Evolutionary conservation across 2,329 filamentous ascomycete species (phyloP).

Genomic region (Xylariaceae sp.): DNA sequence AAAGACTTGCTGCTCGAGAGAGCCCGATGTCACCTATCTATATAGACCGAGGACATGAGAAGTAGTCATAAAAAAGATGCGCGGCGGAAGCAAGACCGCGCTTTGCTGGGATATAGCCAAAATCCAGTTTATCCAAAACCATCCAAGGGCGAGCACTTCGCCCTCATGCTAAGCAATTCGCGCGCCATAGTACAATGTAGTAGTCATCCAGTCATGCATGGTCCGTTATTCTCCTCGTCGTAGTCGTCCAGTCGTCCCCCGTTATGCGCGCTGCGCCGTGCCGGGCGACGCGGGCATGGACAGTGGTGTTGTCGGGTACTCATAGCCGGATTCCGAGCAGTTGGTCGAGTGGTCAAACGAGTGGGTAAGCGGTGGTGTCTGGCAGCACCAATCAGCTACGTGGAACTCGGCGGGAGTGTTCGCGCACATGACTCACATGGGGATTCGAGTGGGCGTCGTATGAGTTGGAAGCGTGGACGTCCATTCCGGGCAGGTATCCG

Average conservation of each 20-base stretch:
- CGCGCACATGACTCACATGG: slow-evolving; percentile 62
- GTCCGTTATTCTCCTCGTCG: too few species aligned
- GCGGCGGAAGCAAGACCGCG: slow-evolving; percentile 3
- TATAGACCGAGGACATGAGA: slow-evolving; percentile 3
- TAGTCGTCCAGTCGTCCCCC: slow-evolving; percentile 3
- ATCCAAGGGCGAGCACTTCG: slow-evolving; percentile 23
- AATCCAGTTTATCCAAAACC: slow-evolving; percentile 7
- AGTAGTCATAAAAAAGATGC: not conserved
- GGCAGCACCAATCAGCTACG: slow-evolving; percentile 42
- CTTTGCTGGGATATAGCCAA: slow-evolving; percentile 4
- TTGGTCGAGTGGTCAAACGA: slow-evolving; percentile 61
- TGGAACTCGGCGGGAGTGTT: slow-evolving; percentile 33
- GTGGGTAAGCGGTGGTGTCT: slow-evolving; percentile 73
- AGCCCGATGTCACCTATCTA: slow-evolving; percentile 11
- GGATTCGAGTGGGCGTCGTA: slow-evolving; percentile 62
- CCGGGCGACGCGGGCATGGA: slow-evolving; percentile 66
- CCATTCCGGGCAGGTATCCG: slow-evolving; percentile 55
- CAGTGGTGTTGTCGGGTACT: slow-evolving; percentile 62
- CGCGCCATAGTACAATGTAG: too few species aligned
- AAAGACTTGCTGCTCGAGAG: too few species aligned
- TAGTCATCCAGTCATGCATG: too few species aligned
- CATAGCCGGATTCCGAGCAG: slow-evolving; percentile 54
- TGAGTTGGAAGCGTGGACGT: slow-evolving; percentile 50
- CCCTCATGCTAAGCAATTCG: slow-evolving; percentile 13
- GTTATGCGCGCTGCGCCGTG: slow-evolving; percentile 21